Base-by-base conservation (phyloP, 345 rosid genomes). In the Cochlearia excelsa region DNA sequence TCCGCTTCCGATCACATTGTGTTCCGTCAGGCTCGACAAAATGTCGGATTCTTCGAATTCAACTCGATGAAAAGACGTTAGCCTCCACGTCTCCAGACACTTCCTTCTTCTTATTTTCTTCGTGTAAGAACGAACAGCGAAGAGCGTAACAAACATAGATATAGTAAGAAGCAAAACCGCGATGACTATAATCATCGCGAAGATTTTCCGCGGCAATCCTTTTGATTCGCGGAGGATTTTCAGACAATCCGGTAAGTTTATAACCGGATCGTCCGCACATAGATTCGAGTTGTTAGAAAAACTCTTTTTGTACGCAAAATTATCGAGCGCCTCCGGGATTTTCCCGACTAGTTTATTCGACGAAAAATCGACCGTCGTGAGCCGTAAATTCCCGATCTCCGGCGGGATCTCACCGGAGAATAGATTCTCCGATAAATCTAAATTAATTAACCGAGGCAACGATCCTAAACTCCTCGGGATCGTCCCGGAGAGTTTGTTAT, bases 1-100 rank as follows among this genome's bases (percentile, higher is more conserved):
- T 1, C 99, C 99, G 35, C 89, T 84, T 46, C 99, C 99, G 4
- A 93, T 79, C 73, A 86, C 74, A 49, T 84, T 86, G n/a, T 52
- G 48, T 35, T 93, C 99, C 54, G 77, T 79, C 77, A 93, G 66
- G 51, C 69, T 85, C 37, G 81, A 68, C 74, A 93, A 29, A 33
- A 93, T 75, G 67, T 71, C 76, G 2, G 74, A 81, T 60, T 81
- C 85, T 1, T 80, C 75, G 69, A 93, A 93, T 27, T 81, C 80
- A 61, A 89, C 66, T 44, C 69, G 72, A 30, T 89, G 95, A 65
- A 92, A 92, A 0, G 96, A 81, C n/a, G 93, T 92, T 16, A 92
- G 70, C 77, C 84, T 86, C 96, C 97, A 93, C 27, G 82, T 71
- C 31, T 70, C 78, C 1, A 78, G 71, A 16, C 75, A 58, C 0